Evolutionary conservation across 257 asterid species (phyloP).

Genomic region (Orobanche coerulescens): DNA sequence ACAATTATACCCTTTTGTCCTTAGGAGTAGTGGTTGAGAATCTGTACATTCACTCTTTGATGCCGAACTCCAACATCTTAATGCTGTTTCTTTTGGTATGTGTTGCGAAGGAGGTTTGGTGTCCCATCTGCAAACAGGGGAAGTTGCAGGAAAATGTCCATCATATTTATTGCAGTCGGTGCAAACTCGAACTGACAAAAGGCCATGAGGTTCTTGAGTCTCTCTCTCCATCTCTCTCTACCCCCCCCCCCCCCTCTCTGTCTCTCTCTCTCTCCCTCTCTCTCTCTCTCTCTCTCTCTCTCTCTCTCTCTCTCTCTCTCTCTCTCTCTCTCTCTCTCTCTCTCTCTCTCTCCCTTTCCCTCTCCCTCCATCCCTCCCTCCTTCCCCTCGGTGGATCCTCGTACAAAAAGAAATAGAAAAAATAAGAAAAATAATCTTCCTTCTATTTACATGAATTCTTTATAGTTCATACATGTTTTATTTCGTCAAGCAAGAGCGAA

Average conservation of each 20-base stretch:
- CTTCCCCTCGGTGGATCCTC: not conserved
- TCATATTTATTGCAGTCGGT: constrained; percentile 51
- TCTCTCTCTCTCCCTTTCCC: not conserved
- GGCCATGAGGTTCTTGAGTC: constrained; percentile 54
- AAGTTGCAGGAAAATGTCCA: constrained; percentile 49
- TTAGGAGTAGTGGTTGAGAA: not conserved
- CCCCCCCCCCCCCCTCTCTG: not conserved
- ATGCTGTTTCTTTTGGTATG: constrained; percentile 25
- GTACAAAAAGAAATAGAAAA: not conserved
- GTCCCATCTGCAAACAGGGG: constrained; percentile 88
- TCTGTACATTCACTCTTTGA: too few relatives aligned
- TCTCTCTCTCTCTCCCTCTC: not conserved
- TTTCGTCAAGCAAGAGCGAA: too few relatives aligned
- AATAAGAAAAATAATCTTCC: too few relatives aligned
- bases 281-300: not conserved
- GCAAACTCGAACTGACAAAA: constrained; percentile 57
- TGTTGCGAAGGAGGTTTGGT: constrained; percentile 67
- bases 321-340: too few relatives aligned
- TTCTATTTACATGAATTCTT: too few relatives aligned
- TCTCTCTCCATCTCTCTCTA: constrained; percentile 3
- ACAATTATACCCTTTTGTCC: not conserved
- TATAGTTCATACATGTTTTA: not conserved
- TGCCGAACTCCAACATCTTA: not conserved
- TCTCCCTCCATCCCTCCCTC: too few relatives aligned
- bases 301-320: too few relatives aligned